Conservation (phyloP, 2,329 filamentous ascomycete genomes). For the Diaporthe citri region DNA sequence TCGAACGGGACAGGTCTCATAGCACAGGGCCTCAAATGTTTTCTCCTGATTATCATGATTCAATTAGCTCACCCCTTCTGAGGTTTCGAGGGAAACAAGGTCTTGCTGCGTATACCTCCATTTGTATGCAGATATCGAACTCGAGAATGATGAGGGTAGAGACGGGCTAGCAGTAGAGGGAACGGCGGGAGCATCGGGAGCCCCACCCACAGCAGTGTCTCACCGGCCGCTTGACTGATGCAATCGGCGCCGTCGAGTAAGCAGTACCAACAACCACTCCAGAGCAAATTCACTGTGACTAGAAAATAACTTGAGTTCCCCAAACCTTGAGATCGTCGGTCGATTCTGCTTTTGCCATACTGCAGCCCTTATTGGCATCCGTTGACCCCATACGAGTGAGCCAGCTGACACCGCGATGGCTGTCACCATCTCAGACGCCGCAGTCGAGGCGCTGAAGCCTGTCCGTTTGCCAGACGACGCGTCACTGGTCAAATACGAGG, state of each 20-base stretch:
- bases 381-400: not conserved
- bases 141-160: not conserved
- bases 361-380: no score
- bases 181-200: not conserved
- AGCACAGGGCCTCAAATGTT: not conserved
- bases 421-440: constrained; percentile 30
- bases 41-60: no score
- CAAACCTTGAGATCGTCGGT: not conserved
- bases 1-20: not conserved
- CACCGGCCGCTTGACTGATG: constrained; percentile 17
- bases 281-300: not conserved
- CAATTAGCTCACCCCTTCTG: no score
- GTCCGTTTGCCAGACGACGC: constrained; percentile 32
- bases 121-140: not conserved
- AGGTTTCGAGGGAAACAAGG: not conserved
- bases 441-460: constrained; percentile 31
- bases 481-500: constrained; percentile 17
- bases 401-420: constrained; percentile 22
- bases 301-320: not conserved
- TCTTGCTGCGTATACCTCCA: no score
- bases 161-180: not conserved
- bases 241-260: constrained; percentile 14
- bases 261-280: constrained; percentile 5
- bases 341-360: not conserved
- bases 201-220: constrained; percentile 9